Evolutionary conservation across 768 basidiomycete species (phyloP).

Genomic region (Dioszegia hungarica): DNA sequence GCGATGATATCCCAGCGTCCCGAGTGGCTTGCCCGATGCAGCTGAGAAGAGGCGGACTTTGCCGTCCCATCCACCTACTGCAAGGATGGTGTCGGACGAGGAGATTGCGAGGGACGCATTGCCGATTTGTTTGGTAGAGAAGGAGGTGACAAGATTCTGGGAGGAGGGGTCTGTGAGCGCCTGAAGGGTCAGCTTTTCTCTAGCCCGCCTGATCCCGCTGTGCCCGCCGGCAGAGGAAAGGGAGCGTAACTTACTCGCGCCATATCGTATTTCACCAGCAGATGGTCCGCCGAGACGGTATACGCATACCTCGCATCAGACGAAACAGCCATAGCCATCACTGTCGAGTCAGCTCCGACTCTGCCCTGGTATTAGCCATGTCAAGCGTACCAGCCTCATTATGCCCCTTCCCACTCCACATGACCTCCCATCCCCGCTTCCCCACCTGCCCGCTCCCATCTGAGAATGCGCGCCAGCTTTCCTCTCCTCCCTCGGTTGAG

Average conservation of each 20-base stretch:
- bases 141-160: not conserved
- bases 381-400: conserved; percentile 52
- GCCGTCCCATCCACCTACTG: conserved; percentile 92
- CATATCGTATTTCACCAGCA: conserved; percentile 41
- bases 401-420: conserved; percentile 48
- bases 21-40: conserved; percentile 72
- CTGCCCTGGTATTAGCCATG: too few species aligned
- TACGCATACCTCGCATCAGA: conserved; percentile 59
- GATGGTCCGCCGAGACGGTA: conserved; percentile 79
- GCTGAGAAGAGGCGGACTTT: conserved; percentile 76
- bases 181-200: not conserved
- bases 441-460: conserved; percentile 16
- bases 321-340: conserved; percentile 81
- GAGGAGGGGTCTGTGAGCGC: not conserved
- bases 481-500: conserved; percentile 3
- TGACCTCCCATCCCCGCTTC: conserved; percentile 39
- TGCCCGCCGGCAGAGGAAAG: too few species aligned
- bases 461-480: not conserved
- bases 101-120: conserved; percentile 72
- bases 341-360: conserved; percentile 49
- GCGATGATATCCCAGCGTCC: conserved; percentile 78
- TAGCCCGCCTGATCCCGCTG: too few species aligned
- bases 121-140: conserved; percentile 71
- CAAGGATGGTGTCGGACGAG: conserved; percentile 71
- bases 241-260: conserved; percentile 18